phyloP scores from a whole-genome alignment of 352 stramenopile species.

The Phytophthora cajani region DNA sequence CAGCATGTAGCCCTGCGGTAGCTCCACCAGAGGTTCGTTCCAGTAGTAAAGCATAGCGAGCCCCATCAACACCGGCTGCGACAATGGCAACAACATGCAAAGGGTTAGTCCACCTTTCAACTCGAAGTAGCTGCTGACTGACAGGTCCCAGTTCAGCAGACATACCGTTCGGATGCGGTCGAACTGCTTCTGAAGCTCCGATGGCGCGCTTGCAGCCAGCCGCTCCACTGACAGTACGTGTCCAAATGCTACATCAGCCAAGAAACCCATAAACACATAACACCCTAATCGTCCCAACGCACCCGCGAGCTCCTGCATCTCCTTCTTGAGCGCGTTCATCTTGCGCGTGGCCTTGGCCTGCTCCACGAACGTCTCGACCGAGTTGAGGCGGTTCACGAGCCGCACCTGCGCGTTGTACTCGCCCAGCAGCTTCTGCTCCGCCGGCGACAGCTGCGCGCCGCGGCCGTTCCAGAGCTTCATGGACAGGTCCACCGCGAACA shows the following conservation, averaged over 20 bases:
- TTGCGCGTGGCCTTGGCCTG: slow-evolving; percentile 86
- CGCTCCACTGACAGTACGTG: slow-evolving; percentile 57
- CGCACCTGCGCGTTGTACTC: slow-evolving; percentile 83
- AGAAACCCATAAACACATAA: not conserved
- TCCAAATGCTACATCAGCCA: slow-evolving; percentile 2
- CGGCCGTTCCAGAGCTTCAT: slow-evolving; percentile 65
- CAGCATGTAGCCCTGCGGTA: slow-evolving; percentile 81
- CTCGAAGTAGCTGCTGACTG: not conserved
- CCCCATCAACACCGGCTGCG: slow-evolving; percentile 65
- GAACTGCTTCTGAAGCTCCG: slow-evolving; percentile 77
- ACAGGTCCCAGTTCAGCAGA: not conserved
- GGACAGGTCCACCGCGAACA: slow-evolving; percentile 57
- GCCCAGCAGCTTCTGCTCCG: slow-evolving; percentile 62
- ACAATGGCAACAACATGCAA: slow-evolving; percentile 5
- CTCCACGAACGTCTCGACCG: slow-evolving; percentile 89
- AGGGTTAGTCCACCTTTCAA: not conserved
- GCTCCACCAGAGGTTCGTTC: slow-evolving; percentile 71
- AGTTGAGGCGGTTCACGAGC: slow-evolving; percentile 86
- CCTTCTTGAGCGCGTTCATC: slow-evolving; percentile 88
- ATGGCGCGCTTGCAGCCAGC: slow-evolving; percentile 68
- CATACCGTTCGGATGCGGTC: slow-evolving; percentile 72
- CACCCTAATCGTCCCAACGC: slow-evolving; percentile 6
- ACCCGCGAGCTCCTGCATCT: slow-evolving; percentile 85
- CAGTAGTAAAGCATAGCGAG: slow-evolving; percentile 74
- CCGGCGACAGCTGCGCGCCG: slow-evolving; percentile 56